These are phyloP conservation scores for Citrus australasica DNA, from an alignment of 345 rosid species.

Conservation along the genomic window DNA sequence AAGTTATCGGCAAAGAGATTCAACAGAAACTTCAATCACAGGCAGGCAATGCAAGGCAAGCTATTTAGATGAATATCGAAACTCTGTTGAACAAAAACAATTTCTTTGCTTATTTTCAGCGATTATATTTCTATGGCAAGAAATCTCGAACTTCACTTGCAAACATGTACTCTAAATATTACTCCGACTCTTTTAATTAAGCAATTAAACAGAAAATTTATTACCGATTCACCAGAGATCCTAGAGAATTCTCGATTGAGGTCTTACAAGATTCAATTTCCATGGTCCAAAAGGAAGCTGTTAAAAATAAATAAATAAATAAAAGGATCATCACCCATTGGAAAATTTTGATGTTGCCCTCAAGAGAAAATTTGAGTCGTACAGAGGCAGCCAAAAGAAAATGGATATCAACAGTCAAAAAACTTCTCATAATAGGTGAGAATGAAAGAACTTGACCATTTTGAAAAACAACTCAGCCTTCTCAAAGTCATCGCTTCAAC, in stretches of 20 bases:
- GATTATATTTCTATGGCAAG: not conserved
- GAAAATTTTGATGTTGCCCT: not conserved
- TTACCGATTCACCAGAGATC: not conserved
- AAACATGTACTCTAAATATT: not conserved
- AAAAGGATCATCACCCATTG: not conserved
- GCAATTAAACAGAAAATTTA: not conserved
- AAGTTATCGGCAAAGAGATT: not conserved
- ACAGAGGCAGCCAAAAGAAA: not conserved
- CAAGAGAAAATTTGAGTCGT: not conserved
- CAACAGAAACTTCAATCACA: not conserved
- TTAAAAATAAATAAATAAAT: not conserved
- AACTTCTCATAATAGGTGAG: constrained; percentile 9
- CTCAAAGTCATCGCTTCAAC: constrained; percentile 41
- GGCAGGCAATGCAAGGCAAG: not conserved
- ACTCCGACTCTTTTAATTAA: not conserved
- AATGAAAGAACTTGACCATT: constrained; percentile 36
- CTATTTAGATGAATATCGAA: not conserved
- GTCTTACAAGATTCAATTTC: not conserved
- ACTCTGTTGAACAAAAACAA: not conserved
- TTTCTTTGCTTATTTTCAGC: not conserved
- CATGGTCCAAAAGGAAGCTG: not conserved
- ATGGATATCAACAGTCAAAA: not conserved
- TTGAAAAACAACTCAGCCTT: constrained; percentile 29
- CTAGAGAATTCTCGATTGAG: not conserved
- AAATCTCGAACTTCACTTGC: not conserved